phyloP scores from a whole-genome alignment of 441 rosid genomes.

The Hura crepitans region DNA sequence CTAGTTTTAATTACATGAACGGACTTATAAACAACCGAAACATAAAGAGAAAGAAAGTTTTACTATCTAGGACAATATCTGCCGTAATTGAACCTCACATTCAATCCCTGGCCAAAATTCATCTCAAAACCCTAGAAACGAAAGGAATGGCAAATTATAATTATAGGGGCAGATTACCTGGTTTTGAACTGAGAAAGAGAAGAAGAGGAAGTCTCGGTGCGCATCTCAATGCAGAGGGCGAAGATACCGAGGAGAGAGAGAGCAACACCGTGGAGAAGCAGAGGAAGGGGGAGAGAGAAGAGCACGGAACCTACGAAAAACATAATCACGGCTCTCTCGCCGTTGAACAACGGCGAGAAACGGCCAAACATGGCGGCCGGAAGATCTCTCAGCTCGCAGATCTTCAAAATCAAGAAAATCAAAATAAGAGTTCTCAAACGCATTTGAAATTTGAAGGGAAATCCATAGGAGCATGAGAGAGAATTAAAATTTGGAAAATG shows the following conservation, averaged over 20 bases:
- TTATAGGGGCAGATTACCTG: slow-evolving; percentile 35
- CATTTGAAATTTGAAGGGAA: not conserved
- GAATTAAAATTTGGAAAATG: not conserved
- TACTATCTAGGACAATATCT: not conserved
- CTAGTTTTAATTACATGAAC: not conserved
- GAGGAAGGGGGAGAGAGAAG: slow-evolving; percentile 51
- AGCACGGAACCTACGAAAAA: slow-evolving; percentile 49
- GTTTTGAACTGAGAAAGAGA: slow-evolving; percentile 47
- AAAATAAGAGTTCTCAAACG: not conserved
- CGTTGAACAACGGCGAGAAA: slow-evolving; percentile 41
- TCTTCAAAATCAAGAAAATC: not conserved
- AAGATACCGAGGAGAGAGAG: slow-evolving; percentile 56
- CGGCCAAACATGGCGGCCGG: slow-evolving; percentile 17
- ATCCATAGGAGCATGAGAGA: not conserved
- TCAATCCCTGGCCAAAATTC: not conserved
- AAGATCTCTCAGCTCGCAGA: not conserved
- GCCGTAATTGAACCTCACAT: slow-evolving; percentile 2
- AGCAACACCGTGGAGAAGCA: slow-evolving; percentile 61
- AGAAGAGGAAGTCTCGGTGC: slow-evolving; percentile 43
- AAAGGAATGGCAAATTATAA: not conserved
- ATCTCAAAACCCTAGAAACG: not conserved
- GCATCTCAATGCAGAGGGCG: slow-evolving; percentile 64
- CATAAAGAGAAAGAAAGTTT: not conserved
- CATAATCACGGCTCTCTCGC: slow-evolving; percentile 78
- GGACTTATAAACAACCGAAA: not conserved